These are phyloP conservation scores for Tulasnella sp. DNA, from an alignment of 768 basidiomycete species.

Conservation along the genomic window DNA sequence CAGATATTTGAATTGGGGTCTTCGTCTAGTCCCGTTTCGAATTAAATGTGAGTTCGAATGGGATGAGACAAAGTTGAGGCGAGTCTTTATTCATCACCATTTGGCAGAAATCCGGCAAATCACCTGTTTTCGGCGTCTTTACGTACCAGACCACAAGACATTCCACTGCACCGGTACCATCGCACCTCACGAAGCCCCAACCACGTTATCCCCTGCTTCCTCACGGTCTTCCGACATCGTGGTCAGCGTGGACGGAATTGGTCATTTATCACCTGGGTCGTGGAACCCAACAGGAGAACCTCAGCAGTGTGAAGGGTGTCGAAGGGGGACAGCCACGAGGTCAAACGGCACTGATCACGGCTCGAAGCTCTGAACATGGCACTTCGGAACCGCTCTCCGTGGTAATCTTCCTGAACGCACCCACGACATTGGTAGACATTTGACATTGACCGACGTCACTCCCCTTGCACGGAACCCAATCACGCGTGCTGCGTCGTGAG, in stretches of 20 bases:
- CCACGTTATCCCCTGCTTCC: background rate
- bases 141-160: background rate
- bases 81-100: background rate
- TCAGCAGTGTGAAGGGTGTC: background rate
- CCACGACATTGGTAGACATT: background rate
- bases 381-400: slow-evolving; percentile 5
- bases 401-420: background rate
- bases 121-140: background rate
- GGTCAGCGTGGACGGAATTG: background rate
- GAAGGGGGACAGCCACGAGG: slow-evolving; percentile 10
- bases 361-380: background rate
- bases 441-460: background rate
- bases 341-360: background rate
- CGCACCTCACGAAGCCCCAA: background rate
- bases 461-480: background rate
- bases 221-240: background rate
- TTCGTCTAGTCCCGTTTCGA: background rate
- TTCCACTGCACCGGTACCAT: background rate
- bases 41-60: background rate
- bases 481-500: background rate
- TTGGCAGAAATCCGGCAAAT: slow-evolving; percentile 13
- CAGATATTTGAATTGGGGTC: background rate
- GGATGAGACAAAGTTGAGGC: background rate
- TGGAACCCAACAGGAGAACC: background rate
- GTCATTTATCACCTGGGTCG: background rate